Base-by-base conservation (phyloP, 202 grass and related monocot genomes). In the Digitaria exilis region DNA sequence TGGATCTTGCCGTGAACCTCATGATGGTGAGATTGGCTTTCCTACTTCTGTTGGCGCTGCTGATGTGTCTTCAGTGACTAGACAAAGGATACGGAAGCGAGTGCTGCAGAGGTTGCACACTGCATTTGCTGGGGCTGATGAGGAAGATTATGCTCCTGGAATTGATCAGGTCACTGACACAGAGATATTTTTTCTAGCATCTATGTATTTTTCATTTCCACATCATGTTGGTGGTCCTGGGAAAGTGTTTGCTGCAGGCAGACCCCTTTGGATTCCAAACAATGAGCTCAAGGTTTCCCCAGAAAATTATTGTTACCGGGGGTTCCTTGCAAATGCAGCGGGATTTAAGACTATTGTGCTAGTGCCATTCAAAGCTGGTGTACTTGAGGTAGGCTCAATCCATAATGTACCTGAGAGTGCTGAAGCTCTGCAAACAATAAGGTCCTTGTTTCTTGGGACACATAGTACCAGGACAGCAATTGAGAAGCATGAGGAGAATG, bases 131-230 rank as follows among this genome's bases (percentile, higher is more conserved):
- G 93, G 16, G 87, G 84, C 75, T 9, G 93, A 96, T 37, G 93
- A 96, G 71, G 96, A 98, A 67, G 89, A 96, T 81, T 93, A 91
- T 65, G 91, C 96, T 10, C 87, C 84, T 25, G 86, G 83, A 31
- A 94, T 98, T 59, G 93, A 95, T 67, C 87, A 94, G 80, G 93
- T 98, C 10, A 98, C 96, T 24, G 93, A 98, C 31, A 91, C 91
- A 3, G 96, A 98, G 68, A 90, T 98, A 91, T 96, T 98, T 81
- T 98, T 96, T 56, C 80, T 98, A 11, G 83, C 89, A n/a, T 99
- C 96, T 46, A 99, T 99, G 96, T 96, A 96, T 88, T 99, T 99
- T 71, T 89, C 88, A 65, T 99, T 99, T 83, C 88, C 96, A 1
- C 88, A 57, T 18, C 78, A 81, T 67, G 84, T 85, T 7, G 93